A percentile compares a stretch with the other conserved stretches of the same genome.
phyloP scores from a whole-genome alignment of 495 filamentous ascomycete genomes.

The Lophiotrema nucula region DNA sequence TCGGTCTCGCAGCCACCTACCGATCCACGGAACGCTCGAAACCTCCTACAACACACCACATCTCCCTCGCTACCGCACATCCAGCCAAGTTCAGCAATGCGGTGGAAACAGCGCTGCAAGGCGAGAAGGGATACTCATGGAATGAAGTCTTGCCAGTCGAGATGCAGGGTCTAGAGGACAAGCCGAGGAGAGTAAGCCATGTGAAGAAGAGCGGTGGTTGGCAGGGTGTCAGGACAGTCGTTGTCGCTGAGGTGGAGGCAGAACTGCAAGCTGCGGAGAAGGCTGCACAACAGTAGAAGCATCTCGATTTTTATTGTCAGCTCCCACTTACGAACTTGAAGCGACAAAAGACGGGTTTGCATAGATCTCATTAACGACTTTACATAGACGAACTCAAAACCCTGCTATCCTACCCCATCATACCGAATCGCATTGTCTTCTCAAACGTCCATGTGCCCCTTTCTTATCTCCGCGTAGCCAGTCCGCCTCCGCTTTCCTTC shows the following conservation, averaged over 20 bases:
- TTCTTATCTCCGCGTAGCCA: too few relatives aligned
- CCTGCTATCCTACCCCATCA: too few relatives aligned
- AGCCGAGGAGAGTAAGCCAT: slow-evolving; percentile 58
- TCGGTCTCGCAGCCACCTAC: slow-evolving; percentile 72
- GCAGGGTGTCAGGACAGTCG: slow-evolving; percentile 40
- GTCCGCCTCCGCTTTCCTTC: too few relatives aligned
- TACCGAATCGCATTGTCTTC: too few relatives aligned
- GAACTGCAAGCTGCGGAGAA: slow-evolving; percentile 28
- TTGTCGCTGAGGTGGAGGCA: slow-evolving; percentile 38
- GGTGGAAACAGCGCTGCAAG: slow-evolving; percentile 70
- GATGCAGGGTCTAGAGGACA: slow-evolving; percentile 68
- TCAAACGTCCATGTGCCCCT: too few relatives aligned
- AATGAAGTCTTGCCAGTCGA: slow-evolving; percentile 73
- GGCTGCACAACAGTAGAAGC: too few relatives aligned
- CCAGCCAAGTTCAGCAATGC: slow-evolving; percentile 87
- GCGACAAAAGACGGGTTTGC: too few relatives aligned
- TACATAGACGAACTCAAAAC: too few relatives aligned
- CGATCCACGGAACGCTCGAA: slow-evolving; percentile 58
- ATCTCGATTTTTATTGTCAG: too few relatives aligned
- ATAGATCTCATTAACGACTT: too few relatives aligned
- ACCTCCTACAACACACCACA: slow-evolving; percentile 54
- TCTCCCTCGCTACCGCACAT: slow-evolving; percentile 87
- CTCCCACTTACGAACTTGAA: too few relatives aligned
- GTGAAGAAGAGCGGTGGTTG: slow-evolving; percentile 38
- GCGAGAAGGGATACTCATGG: slow-evolving; percentile 67